Evolutionary conservation across 352 stramenopile species (phyloP).

Genomic region (Globisporangium cystogenes): DNA sequence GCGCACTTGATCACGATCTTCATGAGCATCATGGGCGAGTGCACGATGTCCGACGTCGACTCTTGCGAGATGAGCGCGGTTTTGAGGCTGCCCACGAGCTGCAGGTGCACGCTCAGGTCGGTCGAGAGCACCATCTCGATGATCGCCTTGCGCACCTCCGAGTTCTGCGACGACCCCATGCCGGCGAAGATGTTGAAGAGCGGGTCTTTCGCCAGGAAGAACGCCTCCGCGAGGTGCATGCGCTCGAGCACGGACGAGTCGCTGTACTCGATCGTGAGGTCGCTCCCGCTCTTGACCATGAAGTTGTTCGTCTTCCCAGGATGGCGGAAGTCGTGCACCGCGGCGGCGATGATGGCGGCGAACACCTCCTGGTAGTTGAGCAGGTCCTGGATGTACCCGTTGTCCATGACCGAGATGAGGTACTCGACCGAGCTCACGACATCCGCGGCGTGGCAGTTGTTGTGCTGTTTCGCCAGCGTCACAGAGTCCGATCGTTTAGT

Average conservation of each 20-base stretch:
- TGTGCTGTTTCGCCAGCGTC: conserved; percentile 38
- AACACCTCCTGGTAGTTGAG: conserved; percentile 82
- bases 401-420: conserved; percentile 75
- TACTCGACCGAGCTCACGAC: conserved; percentile 81
- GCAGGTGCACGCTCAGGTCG: conserved; percentile 73
- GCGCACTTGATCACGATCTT: conserved; percentile 88
- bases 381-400: conserved; percentile 72
- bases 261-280: conserved; percentile 77
- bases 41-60: conserved; percentile 49
- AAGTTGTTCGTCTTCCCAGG: conserved; percentile 87
- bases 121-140: conserved; percentile 86
- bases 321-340: conserved; percentile 82
- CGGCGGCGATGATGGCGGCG: conserved; percentile 68
- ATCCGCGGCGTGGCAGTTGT: conserved; percentile 73
- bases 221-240: conserved; percentile 83
- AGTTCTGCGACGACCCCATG: conserved; percentile 42
- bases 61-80: conserved; percentile 78
- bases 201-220: conserved; percentile 62
- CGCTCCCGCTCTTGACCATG: conserved; percentile 67
- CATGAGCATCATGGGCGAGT: conserved; percentile 81
- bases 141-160: conserved; percentile 74
- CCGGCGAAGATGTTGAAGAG: conserved; percentile 74
- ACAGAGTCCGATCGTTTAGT: not conserved
- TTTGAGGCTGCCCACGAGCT: conserved; percentile 76
- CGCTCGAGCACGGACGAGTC: conserved; percentile 80